A percentile compares a stretch with the other conserved stretches of the same genome.
Evolutionary conservation across 768 basidiomycete genomes (phyloP).

Genomic region (Chalciporus chontae): DNA sequence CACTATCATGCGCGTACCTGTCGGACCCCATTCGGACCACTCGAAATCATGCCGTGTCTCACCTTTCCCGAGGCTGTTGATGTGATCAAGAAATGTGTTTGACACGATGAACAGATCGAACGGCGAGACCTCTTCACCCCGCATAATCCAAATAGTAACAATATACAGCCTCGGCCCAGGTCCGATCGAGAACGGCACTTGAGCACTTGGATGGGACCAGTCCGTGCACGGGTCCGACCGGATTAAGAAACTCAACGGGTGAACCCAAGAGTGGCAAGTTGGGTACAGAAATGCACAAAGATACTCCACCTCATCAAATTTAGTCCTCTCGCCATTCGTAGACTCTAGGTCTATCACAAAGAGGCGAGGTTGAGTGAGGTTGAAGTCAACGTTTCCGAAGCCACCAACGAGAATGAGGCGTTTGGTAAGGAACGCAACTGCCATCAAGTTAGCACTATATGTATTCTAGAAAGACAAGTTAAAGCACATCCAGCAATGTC

Average conservation of each 20-base stretch:
- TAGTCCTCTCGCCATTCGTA: slow-evolving; percentile 27
- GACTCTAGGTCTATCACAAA: slow-evolving; percentile 41
- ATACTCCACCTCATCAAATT: slow-evolving; percentile 31
- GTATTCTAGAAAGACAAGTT: slow-evolving; percentile 18
- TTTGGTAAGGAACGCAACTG: slow-evolving; percentile 43
- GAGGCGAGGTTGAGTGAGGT: slow-evolving; percentile 26
- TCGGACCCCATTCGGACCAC: slow-evolving; percentile 55
- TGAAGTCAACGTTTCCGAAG: slow-evolving; percentile 19
- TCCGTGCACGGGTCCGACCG: slow-evolving; percentile 53
- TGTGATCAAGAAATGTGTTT: slow-evolving; percentile 30
- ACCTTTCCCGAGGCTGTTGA: slow-evolving; percentile 17
- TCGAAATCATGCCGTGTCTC: slow-evolving; percentile 23
- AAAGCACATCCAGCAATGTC: not conserved
- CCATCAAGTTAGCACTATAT: slow-evolving; percentile 32
- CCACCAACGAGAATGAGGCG: slow-evolving; percentile 36
- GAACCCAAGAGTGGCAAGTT: slow-evolving; percentile 24
- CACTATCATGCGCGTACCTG: slow-evolving; percentile 41
- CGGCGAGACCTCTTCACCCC: slow-evolving; percentile 23
- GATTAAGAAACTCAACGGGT: slow-evolving; percentile 36
- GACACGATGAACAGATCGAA: slow-evolving; percentile 44
- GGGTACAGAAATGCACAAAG: slow-evolving; percentile 44
- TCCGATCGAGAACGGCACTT: slow-evolving; percentile 47
- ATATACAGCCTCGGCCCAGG: slow-evolving; percentile 43
- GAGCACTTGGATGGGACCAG: slow-evolving; percentile 35
- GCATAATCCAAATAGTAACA: slow-evolving; percentile 40